phyloP scores from a whole-genome alignment of 2,329 filamentous ascomycete genomes.

The Alternaria viburni region DNA sequence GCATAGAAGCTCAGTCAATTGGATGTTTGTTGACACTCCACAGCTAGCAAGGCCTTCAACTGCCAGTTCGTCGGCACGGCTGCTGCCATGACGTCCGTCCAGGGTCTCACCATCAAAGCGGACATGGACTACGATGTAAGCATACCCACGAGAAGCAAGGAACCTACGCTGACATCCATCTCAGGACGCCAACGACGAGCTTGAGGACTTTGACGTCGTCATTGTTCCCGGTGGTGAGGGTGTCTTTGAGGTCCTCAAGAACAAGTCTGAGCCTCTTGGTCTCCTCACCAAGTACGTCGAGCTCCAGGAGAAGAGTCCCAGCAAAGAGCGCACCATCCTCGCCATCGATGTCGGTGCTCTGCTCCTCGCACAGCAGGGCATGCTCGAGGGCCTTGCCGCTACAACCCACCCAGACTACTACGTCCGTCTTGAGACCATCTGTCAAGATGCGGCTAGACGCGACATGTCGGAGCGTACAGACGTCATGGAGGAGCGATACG shows the following conservation, averaged over 20 bases:
- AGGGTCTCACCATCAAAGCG: constrained; percentile 74
- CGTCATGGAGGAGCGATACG: constrained; percentile 83
- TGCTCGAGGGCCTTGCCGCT: constrained; percentile 78
- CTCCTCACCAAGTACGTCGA: constrained; percentile 80
- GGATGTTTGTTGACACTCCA: constrained; percentile 27
- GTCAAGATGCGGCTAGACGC: constrained; percentile 73
- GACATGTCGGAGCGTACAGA: constrained; percentile 79
- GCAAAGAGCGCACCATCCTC: constrained; percentile 79
- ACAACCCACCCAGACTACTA: constrained; percentile 84
- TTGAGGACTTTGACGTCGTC: constrained; percentile 79
- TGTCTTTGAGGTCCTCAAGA: constrained; percentile 66
- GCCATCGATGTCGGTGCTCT: constrained; percentile 81
- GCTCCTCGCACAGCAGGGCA: constrained; percentile 76
- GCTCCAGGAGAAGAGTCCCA: constrained; percentile 78
- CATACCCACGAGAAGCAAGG: background rate
- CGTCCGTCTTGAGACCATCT: constrained; percentile 81
- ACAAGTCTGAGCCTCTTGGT: constrained; percentile 64
- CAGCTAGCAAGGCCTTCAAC: constrained; percentile 62
- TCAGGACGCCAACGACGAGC: constrained; percentile 70
- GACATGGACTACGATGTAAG: constrained; percentile 72
- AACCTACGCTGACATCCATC: background rate
- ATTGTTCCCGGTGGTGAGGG: constrained; percentile 76
- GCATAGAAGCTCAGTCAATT: constrained; percentile 7
- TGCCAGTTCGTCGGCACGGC: constrained; percentile 57
- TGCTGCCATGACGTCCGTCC: constrained; percentile 57